Evolutionary conservation across 306 rosid genomes (phyloP), one percentile per base, ranked within the genome.

Genomic region (Chamaecrista fasciculata): DNA sequence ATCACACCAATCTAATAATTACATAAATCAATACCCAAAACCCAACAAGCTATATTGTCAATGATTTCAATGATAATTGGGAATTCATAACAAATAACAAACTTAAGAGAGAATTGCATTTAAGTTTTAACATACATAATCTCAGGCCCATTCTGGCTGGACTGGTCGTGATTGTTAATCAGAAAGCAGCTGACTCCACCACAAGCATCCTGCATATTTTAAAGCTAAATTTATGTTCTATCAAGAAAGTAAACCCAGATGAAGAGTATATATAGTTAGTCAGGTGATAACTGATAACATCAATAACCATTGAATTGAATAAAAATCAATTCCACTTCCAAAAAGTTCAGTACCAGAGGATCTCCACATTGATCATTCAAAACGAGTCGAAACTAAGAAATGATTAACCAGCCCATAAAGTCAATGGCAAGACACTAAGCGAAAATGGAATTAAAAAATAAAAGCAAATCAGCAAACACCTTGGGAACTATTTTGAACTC

Each of bases 141-240:
- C 77, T 85, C 85, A 36, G 96, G 85, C 70, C 76, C 86, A 58
- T 72, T 70, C 78, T 52, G 82, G 72, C 82, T 79, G 52, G 89
- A 83, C 34, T 71, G 67, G 4, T 76, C 78, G 83, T 79, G 55
- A 81, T 86, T 94, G 79, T 75, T 78, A 9, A 90, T 73, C 64
- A 79, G 72, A 73, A 94, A 90, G 84, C 97, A 94, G 79, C 90
- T 85, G 62, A 71, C 84, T 68, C 97, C 96, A 7, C 85, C 86
- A 69, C 96, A 94, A 67, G 50, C 86, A 70, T 88, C 98, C 97
- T 88, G 86, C 49, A 56, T 71, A 74, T 19, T n/a, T 39, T 18
- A 44, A 53, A 67, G 53, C 37, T 18, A 67, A 7, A 46, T 51
- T 69, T 39, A 74, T 70, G 18, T 59, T 55, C 70, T 31, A 42